Percentiles rank a stretch among this genome's conserved stretches.
phyloP scores from a whole-genome alignment of 2,329 filamentous ascomycete genomes.

The Colletotrichum godetiae region DNA sequence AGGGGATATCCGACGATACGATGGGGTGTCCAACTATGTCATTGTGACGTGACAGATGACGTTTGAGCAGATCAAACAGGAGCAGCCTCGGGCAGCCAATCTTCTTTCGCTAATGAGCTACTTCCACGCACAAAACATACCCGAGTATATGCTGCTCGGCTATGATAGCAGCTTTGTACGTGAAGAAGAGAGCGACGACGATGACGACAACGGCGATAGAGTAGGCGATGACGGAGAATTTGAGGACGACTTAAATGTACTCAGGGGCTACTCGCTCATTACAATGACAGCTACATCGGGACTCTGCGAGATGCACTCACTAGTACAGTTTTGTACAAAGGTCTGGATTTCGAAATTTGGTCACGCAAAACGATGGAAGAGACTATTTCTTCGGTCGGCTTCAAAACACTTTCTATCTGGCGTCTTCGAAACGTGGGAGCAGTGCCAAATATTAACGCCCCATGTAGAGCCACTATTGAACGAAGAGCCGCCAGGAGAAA shows the following conservation, averaged over 20 bases:
- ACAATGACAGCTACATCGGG: constrained; percentile 33
- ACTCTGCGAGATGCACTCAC: constrained; percentile 53
- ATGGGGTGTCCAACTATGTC: constrained; percentile 42
- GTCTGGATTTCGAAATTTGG: constrained; percentile 37
- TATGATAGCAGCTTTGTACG: neutral
- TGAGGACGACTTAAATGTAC: constrained; percentile 41
- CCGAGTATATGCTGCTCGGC: neutral
- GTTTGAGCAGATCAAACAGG: constrained; percentile 47
- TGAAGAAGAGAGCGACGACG: neutral
- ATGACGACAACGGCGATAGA: constrained; percentile 44
- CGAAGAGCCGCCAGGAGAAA: neutral
- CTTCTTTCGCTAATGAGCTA: constrained; percentile 59
- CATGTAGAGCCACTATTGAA: constrained; percentile 9
- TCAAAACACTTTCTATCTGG: constrained; percentile 9
- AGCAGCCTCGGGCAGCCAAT: constrained; percentile 48
- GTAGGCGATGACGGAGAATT: constrained; percentile 39
- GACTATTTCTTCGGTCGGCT: constrained; percentile 27
- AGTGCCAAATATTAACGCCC: constrained; percentile 4
- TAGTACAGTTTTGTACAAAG: constrained; percentile 46
- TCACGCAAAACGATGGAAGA: constrained; percentile 10
- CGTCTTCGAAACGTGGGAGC: neutral
- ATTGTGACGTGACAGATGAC: constrained; percentile 42
- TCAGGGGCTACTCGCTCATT: constrained; percentile 52
- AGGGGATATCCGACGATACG: constrained; percentile 17
- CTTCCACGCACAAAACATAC: constrained; percentile 55